phyloP scores from a whole-genome alignment of 2,329 filamentous ascomycete species.

The Venturia asperata region DNA sequence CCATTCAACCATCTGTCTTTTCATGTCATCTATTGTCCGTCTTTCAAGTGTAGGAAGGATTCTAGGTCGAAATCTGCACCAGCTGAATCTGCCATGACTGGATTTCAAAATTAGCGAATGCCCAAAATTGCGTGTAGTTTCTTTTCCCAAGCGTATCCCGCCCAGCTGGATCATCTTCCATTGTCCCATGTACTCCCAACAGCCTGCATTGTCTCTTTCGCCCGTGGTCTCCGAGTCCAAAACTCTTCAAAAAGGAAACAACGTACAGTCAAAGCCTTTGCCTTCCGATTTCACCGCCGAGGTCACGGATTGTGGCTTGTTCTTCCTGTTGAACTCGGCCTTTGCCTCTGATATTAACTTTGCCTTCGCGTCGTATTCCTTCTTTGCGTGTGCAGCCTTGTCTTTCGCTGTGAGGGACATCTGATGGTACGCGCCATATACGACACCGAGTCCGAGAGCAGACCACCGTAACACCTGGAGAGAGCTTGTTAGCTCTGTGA shows the following conservation, averaged over 20 bases:
- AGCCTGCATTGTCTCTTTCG: neutral
- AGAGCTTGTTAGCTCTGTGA: conserved; percentile 24
- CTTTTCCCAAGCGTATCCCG: neutral
- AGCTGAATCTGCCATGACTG: conserved; percentile 15
- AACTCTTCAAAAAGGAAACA: neutral
- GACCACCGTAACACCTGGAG: conserved; percentile 91
- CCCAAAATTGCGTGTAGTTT: neutral
- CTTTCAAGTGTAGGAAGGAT: conserved; percentile 19
- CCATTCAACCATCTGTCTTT: neutral
- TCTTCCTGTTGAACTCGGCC: conserved; percentile 80
- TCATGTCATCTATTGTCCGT: conserved; percentile 14
- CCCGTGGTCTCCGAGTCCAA: neutral
- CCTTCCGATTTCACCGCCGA: conserved; percentile 7
- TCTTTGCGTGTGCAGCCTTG: conserved; percentile 62
- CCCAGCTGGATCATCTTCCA: neutral
- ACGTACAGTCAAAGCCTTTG: conserved; percentile 19
- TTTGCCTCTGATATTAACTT: conserved; percentile 89
- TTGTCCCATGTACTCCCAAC: neutral
- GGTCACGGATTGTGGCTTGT: conserved; percentile 25
- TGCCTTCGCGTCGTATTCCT: conserved; percentile 86
- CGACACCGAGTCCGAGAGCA: conserved; percentile 80
- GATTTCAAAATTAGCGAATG: neutral
- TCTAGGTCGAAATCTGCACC: conserved; percentile 19
- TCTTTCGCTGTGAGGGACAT: conserved; percentile 66
- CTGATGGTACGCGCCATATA: conserved; percentile 96